phyloP scores from a whole-genome alignment of 805 yeast species.

The Komagataella pseudopastoris region DNA sequence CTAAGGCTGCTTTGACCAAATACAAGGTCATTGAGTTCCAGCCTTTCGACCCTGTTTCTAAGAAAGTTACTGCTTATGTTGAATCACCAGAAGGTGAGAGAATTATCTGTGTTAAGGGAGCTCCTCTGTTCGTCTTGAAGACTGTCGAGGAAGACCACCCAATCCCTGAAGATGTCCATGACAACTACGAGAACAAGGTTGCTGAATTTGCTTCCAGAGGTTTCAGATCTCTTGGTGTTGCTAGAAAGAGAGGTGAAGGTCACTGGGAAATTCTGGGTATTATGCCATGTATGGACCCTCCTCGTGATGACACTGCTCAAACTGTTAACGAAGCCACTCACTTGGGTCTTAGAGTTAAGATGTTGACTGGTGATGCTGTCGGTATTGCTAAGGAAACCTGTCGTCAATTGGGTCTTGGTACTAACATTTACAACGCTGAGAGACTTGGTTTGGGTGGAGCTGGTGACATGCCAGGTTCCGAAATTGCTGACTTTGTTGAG shows the following conservation, averaged over 20 bases:
- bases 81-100: conserved; percentile 95
- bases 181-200: conserved; percentile 92
- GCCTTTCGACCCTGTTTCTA: conserved; percentile 96
- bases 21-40: conserved; percentile 93
- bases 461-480: conserved; percentile 94
- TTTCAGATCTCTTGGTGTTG: conserved; percentile 97
- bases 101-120: conserved; percentile 94
- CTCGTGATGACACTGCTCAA: conserved; percentile 95
- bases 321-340: conserved; percentile 85
- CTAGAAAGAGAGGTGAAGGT: conserved; percentile 96
- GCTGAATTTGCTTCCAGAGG: conserved; percentile 98
- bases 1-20: conserved; percentile 83
- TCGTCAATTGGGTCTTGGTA: conserved; percentile 94
- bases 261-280: conserved; percentile 97
- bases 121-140: conserved; percentile 92
- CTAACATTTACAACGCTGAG: conserved; percentile 94
- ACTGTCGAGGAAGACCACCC: conserved; percentile 97
- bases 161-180: conserved; percentile 85
- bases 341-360: conserved; percentile 90
- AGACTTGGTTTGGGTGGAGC: conserved; percentile 89
- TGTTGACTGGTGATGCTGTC: conserved; percentile 98
- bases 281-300: conserved; percentile 99
- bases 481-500: conserved; percentile 94
- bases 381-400: conserved; percentile 98
- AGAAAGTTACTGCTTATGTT: conserved; percentile 90